Base-by-base conservation (phyloP, 805 yeast species). In the Saturnispora quitensis region DNA sequence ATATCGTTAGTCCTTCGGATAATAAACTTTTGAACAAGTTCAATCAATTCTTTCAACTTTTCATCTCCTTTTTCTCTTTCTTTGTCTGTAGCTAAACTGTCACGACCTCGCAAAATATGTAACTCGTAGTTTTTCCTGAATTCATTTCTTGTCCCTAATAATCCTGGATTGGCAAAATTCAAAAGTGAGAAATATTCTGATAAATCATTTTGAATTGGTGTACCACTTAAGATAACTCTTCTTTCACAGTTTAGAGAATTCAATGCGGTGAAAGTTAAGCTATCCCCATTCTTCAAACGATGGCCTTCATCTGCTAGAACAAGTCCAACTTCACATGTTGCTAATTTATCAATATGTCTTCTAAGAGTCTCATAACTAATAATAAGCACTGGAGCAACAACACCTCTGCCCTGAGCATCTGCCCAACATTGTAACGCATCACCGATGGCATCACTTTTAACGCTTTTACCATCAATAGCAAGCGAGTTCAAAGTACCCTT, bases 1-100 rank as follows among this genome's bases (percentile, higher is more conserved):
- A 93, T 87, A 66, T 93, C 99, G 69, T 93, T 93, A 0, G 98
- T 89, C 63, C 99, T 81, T 64, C 99, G 77, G 54, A 93, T 93
- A 64, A 93, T 93, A 65, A 91, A 91, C 59, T 81, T 84, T 34
- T 90, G 86, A 2, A 93, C 99, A 45, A 89, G 64, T 31, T 73
- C 78, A 0, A 91, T 81, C 46, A 93, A 70, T 58, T 86, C 89
- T 20, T 71, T 69, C 48, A 93, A 71, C 62, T 86, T 89, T 28
- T 62, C 65, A 53, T 84, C 87, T 22, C 97, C 95, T 40, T 70
- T 69, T 38, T 70, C 70, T 31, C 85, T 75, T 56, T 91, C 97
- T 38, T 79, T 72, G 47, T 91, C 97, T 0, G 86, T 77, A 0
- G 97, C 96, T 52, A 80, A 81, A 0, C 97, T 87, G 67, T 93